Evolutionary conservation across 805 yeast genomes (phyloP).

Genomic region (Sugiyamaella smithiae): DNA sequence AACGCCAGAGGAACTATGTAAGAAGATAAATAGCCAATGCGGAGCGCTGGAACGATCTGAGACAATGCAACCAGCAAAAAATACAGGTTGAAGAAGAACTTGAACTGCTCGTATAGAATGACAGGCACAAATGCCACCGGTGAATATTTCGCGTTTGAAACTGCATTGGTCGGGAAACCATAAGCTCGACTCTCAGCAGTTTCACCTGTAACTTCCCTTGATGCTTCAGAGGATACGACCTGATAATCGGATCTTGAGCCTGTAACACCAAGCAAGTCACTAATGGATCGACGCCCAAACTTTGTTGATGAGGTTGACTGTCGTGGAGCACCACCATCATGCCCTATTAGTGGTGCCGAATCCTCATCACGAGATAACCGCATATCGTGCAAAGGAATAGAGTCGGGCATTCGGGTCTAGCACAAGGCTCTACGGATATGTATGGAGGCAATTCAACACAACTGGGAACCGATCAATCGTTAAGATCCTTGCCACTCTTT

Average conservation of each 20-base stretch:
- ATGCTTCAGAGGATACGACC: not conserved
- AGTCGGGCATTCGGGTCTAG: slow-evolving; percentile 9
- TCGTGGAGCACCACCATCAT: no score
- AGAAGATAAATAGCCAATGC: slow-evolving; percentile 91
- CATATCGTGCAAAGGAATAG: slow-evolving; percentile 8
- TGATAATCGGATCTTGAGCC: not conserved
- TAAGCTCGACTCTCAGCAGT: slow-evolving; percentile 18
- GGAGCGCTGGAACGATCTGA: slow-evolving; percentile 80
- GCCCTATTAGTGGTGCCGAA: slow-evolving; percentile 2
- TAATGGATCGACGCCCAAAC: not conserved
- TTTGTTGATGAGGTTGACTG: slow-evolving; percentile 1
- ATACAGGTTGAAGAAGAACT: slow-evolving; percentile 91
- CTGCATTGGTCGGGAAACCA: slow-evolving; percentile 60
- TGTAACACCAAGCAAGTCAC: not conserved
- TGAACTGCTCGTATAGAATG: slow-evolving; percentile 91
- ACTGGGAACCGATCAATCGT: not conserved
- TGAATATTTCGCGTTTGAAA: slow-evolving; percentile 92
- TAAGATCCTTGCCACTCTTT: not conserved
- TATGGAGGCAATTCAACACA: no score
- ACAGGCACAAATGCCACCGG: slow-evolving; percentile 85
- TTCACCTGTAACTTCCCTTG: slow-evolving; percentile 1
- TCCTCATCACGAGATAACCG: slow-evolving; percentile 2
- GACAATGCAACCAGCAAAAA: slow-evolving; percentile 91
- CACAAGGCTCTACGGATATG: not conserved
- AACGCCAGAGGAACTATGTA: slow-evolving; percentile 93